Percentiles rank a stretch among this genome's conserved stretches.
phyloP scores from a whole-genome alignment of 331 rosid species.

The Arachis monticola region DNA sequence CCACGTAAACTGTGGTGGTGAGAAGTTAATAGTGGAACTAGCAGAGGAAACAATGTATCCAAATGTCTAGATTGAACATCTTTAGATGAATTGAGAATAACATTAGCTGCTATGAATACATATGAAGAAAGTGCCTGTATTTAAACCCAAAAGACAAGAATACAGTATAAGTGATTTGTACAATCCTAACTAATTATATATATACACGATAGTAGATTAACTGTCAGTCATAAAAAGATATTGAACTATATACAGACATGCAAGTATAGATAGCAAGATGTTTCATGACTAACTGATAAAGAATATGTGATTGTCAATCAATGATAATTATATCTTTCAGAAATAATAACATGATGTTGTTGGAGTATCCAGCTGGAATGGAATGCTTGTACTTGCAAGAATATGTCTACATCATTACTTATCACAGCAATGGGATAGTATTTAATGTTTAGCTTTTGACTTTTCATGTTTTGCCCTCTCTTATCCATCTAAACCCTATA shows the following conservation, averaged over 20 bases:
- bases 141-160: conserved; percentile 28
- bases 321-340: not conserved
- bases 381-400: too few species aligned
- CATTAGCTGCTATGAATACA: conserved; percentile 87
- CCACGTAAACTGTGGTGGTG: conserved; percentile 99
- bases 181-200: conserved; percentile 14
- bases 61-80: conserved; percentile 75
- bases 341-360: too few species aligned
- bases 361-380: too few species aligned
- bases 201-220: not conserved
- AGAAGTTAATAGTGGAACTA: conserved; percentile 89
- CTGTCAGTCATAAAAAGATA: conserved; percentile 22
- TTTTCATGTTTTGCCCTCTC: not conserved
- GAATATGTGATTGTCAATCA: conserved; percentile 5
- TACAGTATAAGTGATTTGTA: conserved; percentile 4
- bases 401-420: too few species aligned
- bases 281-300: conserved; percentile 12
- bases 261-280: not conserved
- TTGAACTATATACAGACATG: not conserved
- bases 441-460: not conserved
- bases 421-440: not conserved
- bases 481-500: conserved; percentile 12
- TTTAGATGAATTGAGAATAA: conserved; percentile 83
- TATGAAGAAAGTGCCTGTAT: conserved; percentile 96
- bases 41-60: conserved; percentile 89